These are phyloP conservation scores for Yamadazyma membranifaciens DNA, from an alignment of 1,139 yeast genomes.

Conservation along the genomic window DNA sequence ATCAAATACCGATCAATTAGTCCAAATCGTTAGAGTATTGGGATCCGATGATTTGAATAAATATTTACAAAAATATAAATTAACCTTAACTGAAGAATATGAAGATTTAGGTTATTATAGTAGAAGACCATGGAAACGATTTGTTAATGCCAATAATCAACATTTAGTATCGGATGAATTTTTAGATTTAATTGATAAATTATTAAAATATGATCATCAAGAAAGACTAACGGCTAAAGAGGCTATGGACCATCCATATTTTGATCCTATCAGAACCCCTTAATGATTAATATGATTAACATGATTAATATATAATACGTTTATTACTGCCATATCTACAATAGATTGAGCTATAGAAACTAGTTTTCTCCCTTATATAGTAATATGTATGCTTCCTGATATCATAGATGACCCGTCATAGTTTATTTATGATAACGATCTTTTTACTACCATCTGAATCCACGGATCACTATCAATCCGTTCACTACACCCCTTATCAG, in stretches of 20 bases:
- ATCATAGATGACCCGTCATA: no score
- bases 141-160: slow-evolving; percentile 50
- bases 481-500: slow-evolving; percentile 4
- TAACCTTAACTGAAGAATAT: slow-evolving; percentile 76
- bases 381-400: no score
- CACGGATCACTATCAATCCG: no score
- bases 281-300: slow-evolving; percentile 1
- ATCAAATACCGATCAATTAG: slow-evolving; percentile 93
- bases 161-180: slow-evolving; percentile 61
- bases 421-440: background rate
- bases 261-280: slow-evolving; percentile 31
- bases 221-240: slow-evolving; percentile 74
- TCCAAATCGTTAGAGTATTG: slow-evolving; percentile 88
- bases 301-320: background rate
- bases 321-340: background rate
- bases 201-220: slow-evolving; percentile 70
- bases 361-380: no score
- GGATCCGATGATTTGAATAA: slow-evolving; percentile 83
- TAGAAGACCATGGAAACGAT: slow-evolving; percentile 66
- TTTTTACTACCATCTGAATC: background rate
- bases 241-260: slow-evolving; percentile 81
- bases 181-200: slow-evolving; percentile 62
- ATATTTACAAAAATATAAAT: slow-evolving; percentile 73
- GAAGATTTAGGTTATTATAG: slow-evolving; percentile 79
- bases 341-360: no score